These are phyloP conservation scores for Fusarium sambucinum DNA, from an alignment of 2,329 filamentous ascomycete species.

Conservation along the genomic window DNA sequence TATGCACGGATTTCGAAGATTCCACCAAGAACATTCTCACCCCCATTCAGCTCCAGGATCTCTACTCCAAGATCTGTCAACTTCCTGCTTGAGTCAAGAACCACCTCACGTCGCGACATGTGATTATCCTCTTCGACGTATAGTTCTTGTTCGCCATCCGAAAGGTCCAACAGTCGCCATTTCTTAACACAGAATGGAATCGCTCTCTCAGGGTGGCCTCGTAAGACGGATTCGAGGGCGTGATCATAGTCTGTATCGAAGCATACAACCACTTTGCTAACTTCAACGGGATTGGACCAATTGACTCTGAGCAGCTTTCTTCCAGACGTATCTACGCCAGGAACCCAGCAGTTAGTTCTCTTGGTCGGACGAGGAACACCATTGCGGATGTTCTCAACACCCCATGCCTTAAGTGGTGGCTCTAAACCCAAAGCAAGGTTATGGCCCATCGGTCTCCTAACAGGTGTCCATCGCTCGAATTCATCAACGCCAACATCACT, in stretches of 20 bases:
- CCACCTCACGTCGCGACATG: conserved; percentile 1
- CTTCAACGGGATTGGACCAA: neutral
- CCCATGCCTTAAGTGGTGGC: conserved; percentile 3
- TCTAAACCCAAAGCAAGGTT: conserved; percentile 9
- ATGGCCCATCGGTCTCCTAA: conserved; percentile 3
- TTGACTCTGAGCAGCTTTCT: neutral
- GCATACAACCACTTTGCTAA: neutral
- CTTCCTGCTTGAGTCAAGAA: neutral
- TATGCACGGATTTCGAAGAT: conserved; percentile 12
- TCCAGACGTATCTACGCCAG: neutral
- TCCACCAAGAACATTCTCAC: conserved; percentile 1
- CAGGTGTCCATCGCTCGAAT: conserved; percentile 23
- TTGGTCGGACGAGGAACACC: conserved; percentile 10
- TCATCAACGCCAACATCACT: conserved; percentile 16
- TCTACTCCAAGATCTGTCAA: conserved; percentile 7
- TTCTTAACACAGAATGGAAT: conserved; percentile 25
- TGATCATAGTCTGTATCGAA: conserved; percentile 27
- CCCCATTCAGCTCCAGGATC: conserved; percentile 5
- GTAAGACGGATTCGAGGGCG: conserved; percentile 11
- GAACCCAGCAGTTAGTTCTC: conserved; percentile 24
- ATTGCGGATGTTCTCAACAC: neutral
- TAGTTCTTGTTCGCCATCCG: neutral
- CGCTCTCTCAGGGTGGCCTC: conserved; percentile 15
- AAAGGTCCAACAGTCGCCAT: conserved; percentile 8
- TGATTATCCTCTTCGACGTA: conserved; percentile 16